These are phyloP conservation scores for Pyrenophora tritici-repentis DNA, from an alignment of 2,329 filamentous ascomycete genomes.

Conservation along the genomic window DNA sequence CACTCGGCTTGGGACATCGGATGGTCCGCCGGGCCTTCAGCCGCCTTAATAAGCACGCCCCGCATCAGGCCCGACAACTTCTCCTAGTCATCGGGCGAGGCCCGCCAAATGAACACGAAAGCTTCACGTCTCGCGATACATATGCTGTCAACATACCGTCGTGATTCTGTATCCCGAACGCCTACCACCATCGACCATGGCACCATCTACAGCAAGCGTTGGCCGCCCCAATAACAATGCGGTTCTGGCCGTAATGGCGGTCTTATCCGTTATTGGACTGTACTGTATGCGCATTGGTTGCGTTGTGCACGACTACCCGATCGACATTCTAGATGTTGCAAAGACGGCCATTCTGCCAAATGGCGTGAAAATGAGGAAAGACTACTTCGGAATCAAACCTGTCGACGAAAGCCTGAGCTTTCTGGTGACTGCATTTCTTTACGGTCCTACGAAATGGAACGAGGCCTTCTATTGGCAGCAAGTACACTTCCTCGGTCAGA, in stretches of 20 bases:
- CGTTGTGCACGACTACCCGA: slow-evolving; percentile 6
- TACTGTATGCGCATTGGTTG: slow-evolving; percentile 21
- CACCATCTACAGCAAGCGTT: slow-evolving; percentile 1
- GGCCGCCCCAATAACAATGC: slow-evolving; percentile 17
- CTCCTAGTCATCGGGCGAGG: background rate
- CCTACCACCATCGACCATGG: slow-evolving; percentile 10
- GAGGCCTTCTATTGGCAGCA: slow-evolving; percentile 25
- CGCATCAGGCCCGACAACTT: background rate
- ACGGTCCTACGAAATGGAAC: slow-evolving; percentile 15
- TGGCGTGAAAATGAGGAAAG: slow-evolving; percentile 17
- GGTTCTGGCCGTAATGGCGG: slow-evolving; percentile 3
- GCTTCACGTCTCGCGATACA: background rate
- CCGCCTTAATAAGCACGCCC: too few species aligned
- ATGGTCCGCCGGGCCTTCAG: background rate
- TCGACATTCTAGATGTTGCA: slow-evolving; percentile 7
- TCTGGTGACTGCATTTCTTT: slow-evolving; percentile 18
- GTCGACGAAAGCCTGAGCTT: slow-evolving; percentile 17
- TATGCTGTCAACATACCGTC: background rate
- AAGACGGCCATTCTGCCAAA: slow-evolving; percentile 12
- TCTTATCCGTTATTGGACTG: slow-evolving; percentile 8
- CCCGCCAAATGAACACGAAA: background rate
- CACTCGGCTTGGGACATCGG: background rate
- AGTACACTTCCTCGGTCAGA: slow-evolving; percentile 20
- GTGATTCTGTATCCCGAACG: too few species aligned
- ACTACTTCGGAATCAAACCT: slow-evolving; percentile 15